phyloP scores from a whole-genome alignment of 352 stramenopile species.

The Phytopythium cucurbitacearum region DNA sequence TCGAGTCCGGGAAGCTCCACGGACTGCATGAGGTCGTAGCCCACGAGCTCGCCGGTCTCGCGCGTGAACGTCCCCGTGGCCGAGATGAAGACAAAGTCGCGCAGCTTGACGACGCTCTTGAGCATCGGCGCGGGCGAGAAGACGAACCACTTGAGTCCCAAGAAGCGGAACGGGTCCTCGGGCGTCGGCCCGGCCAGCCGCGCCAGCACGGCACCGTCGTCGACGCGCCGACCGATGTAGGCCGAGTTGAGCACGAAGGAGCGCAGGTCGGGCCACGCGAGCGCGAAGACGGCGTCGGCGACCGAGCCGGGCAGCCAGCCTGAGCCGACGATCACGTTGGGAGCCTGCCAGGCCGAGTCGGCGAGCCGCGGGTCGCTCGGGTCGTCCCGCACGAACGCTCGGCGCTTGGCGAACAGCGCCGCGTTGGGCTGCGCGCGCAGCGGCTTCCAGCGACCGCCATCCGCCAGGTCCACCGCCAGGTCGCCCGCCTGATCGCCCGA shows the following conservation, averaged over 20 bases:
- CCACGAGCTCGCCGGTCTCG: constrained; percentile 17
- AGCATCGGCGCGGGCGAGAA: constrained; percentile 15
- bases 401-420: constrained; percentile 13
- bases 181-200: constrained; percentile 19
- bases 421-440: constrained; percentile 14
- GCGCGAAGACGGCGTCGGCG: constrained; percentile 9
- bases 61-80: constrained; percentile 27
- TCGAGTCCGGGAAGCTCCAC: constrained; percentile 21
- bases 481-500: constrained; percentile 6
- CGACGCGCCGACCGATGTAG: neutral
- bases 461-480: constrained; percentile 6
- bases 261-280: constrained; percentile 4
- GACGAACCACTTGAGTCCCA: constrained; percentile 32
- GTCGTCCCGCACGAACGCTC: neutral
- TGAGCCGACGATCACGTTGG: too few relatives aligned
- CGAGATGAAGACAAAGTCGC: constrained; percentile 29
- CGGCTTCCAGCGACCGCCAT: constrained; percentile 13
- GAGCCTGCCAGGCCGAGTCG: too few relatives aligned
- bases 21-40: constrained; percentile 30
- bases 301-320: neutral
- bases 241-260: constrained; percentile 6
- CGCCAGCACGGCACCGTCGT: constrained; percentile 22
- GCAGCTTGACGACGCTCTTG: constrained; percentile 17
- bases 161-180: constrained; percentile 26
- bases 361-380: too few relatives aligned